Evolutionary conservation across 495 filamentous ascomycete genomes (phyloP).

Genomic region (Staphylotrichum longicolle): DNA sequence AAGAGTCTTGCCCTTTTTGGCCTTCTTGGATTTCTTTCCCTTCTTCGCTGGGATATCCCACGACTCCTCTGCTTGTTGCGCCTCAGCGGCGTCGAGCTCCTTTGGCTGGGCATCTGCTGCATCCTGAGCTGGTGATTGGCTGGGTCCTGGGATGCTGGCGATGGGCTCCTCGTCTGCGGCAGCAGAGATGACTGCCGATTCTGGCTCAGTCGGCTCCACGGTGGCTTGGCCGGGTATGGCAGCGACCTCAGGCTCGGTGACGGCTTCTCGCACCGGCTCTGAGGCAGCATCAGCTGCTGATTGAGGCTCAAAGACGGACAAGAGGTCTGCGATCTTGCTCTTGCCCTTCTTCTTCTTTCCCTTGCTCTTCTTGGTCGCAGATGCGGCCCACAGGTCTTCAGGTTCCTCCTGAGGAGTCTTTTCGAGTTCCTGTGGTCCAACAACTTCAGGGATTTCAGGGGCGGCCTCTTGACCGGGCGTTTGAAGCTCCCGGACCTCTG

Average conservation of each 20-base stretch:
- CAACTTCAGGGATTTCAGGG: too few relatives aligned
- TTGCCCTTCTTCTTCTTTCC: conserved; percentile 24
- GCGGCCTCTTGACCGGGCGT: too few relatives aligned
- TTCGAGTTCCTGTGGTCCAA: background rate
- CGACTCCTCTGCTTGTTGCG: conserved; percentile 9
- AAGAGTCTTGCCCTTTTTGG: conserved; percentile 25
- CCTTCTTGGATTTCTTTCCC: conserved; percentile 36
- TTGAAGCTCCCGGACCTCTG: too few relatives aligned
- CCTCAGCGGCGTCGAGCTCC: background rate
- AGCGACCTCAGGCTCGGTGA: background rate
- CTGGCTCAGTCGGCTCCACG: background rate
- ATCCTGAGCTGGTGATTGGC: background rate
- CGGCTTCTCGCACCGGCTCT: background rate
- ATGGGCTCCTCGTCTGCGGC: background rate
- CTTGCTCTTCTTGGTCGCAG: conserved; percentile 17
- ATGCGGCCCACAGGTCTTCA: background rate
- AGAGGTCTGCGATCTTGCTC: conserved; percentile 18
- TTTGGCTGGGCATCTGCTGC: background rate
- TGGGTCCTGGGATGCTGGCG: background rate
- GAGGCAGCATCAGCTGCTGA: background rate
- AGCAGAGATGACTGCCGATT: background rate
- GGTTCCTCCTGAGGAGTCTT: background rate
- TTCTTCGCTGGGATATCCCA: conserved; percentile 26
- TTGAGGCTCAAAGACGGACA: background rate
- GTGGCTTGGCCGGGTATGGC: background rate